A percentile compares a stretch with the other conserved stretches of the same genome.
Evolutionary conservation across 192 early-diverging fungal species (phyloP).

Genomic region (Rhizoclosmatium globosum): DNA sequence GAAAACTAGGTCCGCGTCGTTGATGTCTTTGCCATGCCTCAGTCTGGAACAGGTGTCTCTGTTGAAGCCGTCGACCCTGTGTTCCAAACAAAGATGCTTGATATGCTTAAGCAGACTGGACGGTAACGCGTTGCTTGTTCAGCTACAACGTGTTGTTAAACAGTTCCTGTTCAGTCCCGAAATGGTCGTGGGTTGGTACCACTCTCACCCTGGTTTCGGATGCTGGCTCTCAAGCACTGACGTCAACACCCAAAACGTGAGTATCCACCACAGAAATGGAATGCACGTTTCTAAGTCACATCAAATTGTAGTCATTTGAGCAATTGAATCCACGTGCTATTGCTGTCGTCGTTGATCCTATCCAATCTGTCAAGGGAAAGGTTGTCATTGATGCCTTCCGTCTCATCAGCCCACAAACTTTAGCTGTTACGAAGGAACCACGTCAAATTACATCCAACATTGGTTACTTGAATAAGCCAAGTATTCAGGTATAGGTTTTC

Average conservation of each 20-base stretch:
- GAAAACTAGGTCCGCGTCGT: slow-evolving; percentile 81
- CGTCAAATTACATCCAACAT: slow-evolving; percentile 99
- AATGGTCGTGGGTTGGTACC: slow-evolving; percentile 99
- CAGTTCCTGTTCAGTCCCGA: slow-evolving; percentile 73
- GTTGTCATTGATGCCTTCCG: slow-evolving; percentile 99
- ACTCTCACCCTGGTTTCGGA: slow-evolving; percentile 99
- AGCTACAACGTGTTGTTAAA: slow-evolving; percentile 16
- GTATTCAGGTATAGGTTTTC: slow-evolving; percentile 75
- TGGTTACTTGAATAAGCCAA: slow-evolving; percentile 97
- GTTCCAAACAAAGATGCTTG: slow-evolving; percentile 99
- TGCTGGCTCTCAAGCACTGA: slow-evolving; percentile 99
- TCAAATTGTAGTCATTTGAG: slow-evolving; percentile 80
- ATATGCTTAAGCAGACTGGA: slow-evolving; percentile 99
- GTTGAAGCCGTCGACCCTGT: slow-evolving; percentile 99
- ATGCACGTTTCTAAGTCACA: not conserved
- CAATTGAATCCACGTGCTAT: slow-evolving; percentile 92
- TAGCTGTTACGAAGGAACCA: slow-evolving; percentile 90
- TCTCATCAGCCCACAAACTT: slow-evolving; percentile 87
- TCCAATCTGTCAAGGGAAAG: slow-evolving; percentile 99
- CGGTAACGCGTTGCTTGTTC: slow-evolving; percentile 56
- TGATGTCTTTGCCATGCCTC: slow-evolving; percentile 99
- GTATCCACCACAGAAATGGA: not conserved
- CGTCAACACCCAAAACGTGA: slow-evolving; percentile 97
- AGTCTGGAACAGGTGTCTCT: slow-evolving; percentile 98
- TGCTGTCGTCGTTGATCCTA: slow-evolving; percentile 98